Evolutionary conservation across 2,329 filamentous ascomycete genomes (phyloP).

Genomic region (Trematosphaeria pertusa): DNA sequence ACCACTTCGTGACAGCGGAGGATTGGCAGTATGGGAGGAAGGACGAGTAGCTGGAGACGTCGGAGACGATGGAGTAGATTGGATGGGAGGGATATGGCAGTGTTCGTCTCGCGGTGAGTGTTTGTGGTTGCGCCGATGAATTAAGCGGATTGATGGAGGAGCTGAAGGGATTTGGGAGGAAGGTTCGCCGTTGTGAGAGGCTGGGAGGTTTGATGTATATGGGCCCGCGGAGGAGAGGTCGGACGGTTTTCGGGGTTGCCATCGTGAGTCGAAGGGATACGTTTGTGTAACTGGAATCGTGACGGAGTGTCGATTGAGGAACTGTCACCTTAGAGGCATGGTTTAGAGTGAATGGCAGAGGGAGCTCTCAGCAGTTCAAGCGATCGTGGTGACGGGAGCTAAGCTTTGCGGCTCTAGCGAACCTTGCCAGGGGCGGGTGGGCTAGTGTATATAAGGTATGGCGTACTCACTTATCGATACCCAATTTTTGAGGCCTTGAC

Average conservation of each 20-base stretch:
- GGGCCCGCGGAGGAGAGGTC: conserved; percentile 46
- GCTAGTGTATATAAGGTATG: conserved; percentile 15
- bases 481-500: conserved; percentile 4
- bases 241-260: conserved; percentile 39
- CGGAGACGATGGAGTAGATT: conserved; percentile 86
- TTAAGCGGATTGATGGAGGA: conserved; percentile 47
- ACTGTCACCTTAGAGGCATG: conserved; percentile 26
- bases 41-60: conserved; percentile 77
- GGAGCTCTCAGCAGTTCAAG: not conserved
- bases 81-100: conserved; percentile 75
- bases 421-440: conserved; percentile 26
- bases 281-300: not conserved
- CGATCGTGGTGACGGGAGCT: conserved; percentile 19
- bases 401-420: conserved; percentile 33
- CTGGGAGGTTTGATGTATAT: conserved; percentile 9
- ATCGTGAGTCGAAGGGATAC: conserved; percentile 22
- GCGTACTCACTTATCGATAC: conserved; percentile 27
- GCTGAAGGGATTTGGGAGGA: conserved; percentile 55
- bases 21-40: conserved; percentile 93
- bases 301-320: not conserved
- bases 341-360: no score
- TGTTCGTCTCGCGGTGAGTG: conserved; percentile 74
- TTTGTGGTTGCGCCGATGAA: conserved; percentile 60
- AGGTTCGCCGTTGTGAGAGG: conserved; percentile 46
- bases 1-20: conserved; percentile 79